Conservation (phyloP, 164 flowering plant species). For the Vitis riparia region DNA sequence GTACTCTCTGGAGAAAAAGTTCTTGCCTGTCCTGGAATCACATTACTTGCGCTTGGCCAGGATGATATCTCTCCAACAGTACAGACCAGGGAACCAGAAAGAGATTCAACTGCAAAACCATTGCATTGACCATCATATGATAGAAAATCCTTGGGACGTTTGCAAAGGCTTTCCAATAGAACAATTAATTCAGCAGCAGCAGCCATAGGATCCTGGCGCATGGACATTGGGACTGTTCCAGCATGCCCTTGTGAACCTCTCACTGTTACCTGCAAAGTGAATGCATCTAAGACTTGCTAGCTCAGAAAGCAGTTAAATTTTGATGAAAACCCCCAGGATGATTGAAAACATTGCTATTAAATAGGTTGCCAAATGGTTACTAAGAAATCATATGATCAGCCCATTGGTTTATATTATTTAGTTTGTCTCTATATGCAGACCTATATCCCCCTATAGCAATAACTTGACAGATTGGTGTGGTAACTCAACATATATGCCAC, state of each 20-base stretch:
- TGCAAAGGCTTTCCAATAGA: slow-evolving; percentile 77
- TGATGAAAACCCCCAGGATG: not conserved
- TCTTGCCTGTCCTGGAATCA: slow-evolving; percentile 96
- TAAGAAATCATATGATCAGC: no score
- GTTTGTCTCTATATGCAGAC: no score
- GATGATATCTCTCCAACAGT: slow-evolving; percentile 95
- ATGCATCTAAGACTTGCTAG: not conserved
- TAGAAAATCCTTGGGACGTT: slow-evolving; percentile 60
- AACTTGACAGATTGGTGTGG: no score
- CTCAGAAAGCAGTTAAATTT: not conserved
- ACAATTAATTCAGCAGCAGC: slow-evolving; percentile 93
- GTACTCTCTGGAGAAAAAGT: not conserved
- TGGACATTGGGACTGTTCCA: slow-evolving; percentile 96
- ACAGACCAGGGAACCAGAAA: slow-evolving; percentile 83
- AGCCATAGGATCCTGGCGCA: slow-evolving; percentile 95
- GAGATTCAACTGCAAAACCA: slow-evolving; percentile 42
- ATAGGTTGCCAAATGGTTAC: no score
- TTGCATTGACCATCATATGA: slow-evolving; percentile 59
- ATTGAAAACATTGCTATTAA: no score
- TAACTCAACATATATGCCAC: no score
- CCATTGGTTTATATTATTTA: no score
- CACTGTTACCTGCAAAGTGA: slow-evolving; percentile 74
- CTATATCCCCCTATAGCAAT: no score
- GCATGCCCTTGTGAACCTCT: slow-evolving; percentile 98
- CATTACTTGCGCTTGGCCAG: slow-evolving; percentile 99